Conservation (phyloP, 1,284 basidiomycete genomes). For the Fistulinella cinereoalba region DNA sequence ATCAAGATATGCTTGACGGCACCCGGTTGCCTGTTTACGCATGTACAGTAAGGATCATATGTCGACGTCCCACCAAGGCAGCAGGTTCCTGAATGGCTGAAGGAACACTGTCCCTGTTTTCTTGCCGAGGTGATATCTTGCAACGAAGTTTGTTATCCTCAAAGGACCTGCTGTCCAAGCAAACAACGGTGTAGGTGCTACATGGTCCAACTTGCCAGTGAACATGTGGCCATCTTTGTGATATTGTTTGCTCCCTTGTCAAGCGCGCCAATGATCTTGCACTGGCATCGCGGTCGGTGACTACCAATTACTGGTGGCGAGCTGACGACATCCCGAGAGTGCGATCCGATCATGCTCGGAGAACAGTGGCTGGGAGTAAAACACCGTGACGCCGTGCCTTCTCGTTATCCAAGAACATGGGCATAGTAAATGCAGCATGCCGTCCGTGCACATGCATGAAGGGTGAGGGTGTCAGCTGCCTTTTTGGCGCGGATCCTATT, state of each 20-base stretch:
- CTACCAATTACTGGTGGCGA: conserved; percentile 4
- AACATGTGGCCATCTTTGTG: conserved; percentile 50
- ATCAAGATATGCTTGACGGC: conserved; percentile 32
- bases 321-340: conserved; percentile 5
- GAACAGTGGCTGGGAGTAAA: conserved; percentile 10
- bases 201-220: too few relatives aligned
- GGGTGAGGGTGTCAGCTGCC: conserved; percentile 1
- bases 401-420: conserved; percentile 14
- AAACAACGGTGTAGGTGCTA: too few relatives aligned
- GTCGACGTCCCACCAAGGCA: too few relatives aligned
- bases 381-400: conserved; percentile 22
- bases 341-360: conserved; percentile 7
- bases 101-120: too few relatives aligned
- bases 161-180: too few relatives aligned
- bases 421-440: conserved; percentile 8
- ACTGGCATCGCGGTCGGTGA: conserved; percentile 42
- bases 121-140: too few relatives aligned
- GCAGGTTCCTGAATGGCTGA: too few relatives aligned
- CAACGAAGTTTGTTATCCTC: too few relatives aligned
- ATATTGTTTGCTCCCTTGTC: conserved; percentile 40
- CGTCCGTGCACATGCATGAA: conserved; percentile 14
- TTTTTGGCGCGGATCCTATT: conserved; percentile 13
- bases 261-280: conserved; percentile 6
- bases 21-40: too few relatives aligned
- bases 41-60: too few relatives aligned